Evolutionary conservation across 768 basidiomycete genomes (phyloP).

Genomic region (Agaricus bisporus): DNA sequence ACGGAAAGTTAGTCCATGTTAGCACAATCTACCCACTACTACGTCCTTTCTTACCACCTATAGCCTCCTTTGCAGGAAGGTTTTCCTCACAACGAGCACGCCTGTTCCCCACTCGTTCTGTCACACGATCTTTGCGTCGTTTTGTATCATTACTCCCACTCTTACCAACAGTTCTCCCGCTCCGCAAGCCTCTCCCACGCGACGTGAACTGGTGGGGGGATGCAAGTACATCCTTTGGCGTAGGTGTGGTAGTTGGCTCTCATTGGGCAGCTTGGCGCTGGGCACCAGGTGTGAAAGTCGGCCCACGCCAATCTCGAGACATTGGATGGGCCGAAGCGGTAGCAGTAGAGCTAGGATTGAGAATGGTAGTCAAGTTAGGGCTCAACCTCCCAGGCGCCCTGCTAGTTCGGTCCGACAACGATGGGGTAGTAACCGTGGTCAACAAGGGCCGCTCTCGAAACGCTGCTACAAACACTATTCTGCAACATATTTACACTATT

Average conservation of each 20-base stretch:
- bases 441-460: slow-evolving; percentile 24
- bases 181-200: background rate
- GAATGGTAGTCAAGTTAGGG: slow-evolving; percentile 2
- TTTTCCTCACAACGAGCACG: background rate
- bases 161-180: slow-evolving; percentile 12
- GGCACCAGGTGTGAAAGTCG: slow-evolving; percentile 21
- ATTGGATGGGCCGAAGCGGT: slow-evolving; percentile 36
- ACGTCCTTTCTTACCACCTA: slow-evolving; percentile 18
- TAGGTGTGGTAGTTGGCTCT: slow-evolving; percentile 22
- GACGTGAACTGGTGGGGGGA: slow-evolving; percentile 31
- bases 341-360: slow-evolving; percentile 28
- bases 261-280: slow-evolving; percentile 25
- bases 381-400: slow-evolving; percentile 6
- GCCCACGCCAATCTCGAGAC: slow-evolving; percentile 19
- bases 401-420: slow-evolving; percentile 28
- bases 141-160: no score
- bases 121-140: background rate
- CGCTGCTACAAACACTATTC: background rate
- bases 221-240: slow-evolving; percentile 28
- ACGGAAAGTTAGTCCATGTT: slow-evolving; percentile 27
- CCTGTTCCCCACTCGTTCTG: background rate
- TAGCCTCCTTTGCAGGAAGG: slow-evolving; percentile 4
- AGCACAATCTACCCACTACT: slow-evolving; percentile 20
- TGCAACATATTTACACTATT: background rate
- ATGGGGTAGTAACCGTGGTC: slow-evolving; percentile 22